Evolutionary conservation across 352 stramenopile genomes (phyloP).

Genomic region (Phytopythium sindhum): DNA sequence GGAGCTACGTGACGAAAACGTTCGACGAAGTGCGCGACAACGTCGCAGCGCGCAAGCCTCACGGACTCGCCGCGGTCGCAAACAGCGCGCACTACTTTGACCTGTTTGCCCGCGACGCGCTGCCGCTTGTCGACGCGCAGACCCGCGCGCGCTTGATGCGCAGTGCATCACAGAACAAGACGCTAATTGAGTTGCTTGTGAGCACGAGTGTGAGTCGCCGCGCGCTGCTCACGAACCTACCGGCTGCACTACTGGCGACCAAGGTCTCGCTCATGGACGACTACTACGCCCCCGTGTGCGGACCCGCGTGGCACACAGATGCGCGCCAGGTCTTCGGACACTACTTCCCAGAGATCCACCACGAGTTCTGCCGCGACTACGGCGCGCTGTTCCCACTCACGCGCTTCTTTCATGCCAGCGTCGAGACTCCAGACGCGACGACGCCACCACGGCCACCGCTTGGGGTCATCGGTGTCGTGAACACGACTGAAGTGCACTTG

Average conservation of each 20-base stretch:
- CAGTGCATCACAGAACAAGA: background rate
- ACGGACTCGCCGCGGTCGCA: conserved; percentile 24
- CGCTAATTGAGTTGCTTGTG: conserved; percentile 33
- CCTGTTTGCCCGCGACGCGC: conserved; percentile 20
- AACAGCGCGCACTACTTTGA: conserved; percentile 34
- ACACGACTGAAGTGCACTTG: too few species aligned
- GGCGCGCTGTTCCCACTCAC: conserved; percentile 22
- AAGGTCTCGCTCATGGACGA: conserved; percentile 35
- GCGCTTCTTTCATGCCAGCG: conserved; percentile 28
- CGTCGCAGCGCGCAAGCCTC: conserved; percentile 24
- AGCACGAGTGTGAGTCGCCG: conserved; percentile 22
- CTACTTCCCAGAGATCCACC: conserved; percentile 31
- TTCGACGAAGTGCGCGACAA: conserved; percentile 42
- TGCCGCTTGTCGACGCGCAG: conserved; percentile 28
- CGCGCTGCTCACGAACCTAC: conserved; percentile 21
- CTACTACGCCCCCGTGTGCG: conserved; percentile 29
- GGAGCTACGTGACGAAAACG: conserved; percentile 33
- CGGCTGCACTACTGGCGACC: conserved; percentile 11
- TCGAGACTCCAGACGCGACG: too few species aligned
- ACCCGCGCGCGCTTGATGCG: conserved; percentile 3
- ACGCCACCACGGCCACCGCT: too few species aligned
- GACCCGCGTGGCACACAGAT: conserved; percentile 17
- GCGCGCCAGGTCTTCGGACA: conserved; percentile 35
- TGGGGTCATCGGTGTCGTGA: too few species aligned
- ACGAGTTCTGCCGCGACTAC: conserved; percentile 44